Base-by-base conservation (phyloP, 495 filamentous ascomycete genomes). In the Aspergillus nidulans region DNA sequence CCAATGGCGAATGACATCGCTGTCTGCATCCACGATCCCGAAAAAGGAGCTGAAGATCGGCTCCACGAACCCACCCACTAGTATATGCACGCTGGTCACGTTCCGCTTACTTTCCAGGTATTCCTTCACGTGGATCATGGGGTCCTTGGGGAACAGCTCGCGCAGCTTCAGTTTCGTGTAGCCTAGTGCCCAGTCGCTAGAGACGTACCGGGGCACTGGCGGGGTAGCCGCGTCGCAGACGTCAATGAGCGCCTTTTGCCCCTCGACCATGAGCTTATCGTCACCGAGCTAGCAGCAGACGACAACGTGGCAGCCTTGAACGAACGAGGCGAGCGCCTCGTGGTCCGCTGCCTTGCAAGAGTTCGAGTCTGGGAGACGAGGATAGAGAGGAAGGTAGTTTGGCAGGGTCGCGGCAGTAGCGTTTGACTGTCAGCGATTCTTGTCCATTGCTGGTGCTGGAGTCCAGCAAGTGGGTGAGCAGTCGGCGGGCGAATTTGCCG, bases 241-340 rank as follows among this genome's bases (percentile, higher is more conserved):
- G 56, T 78, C 74, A 48, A 78, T 68, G 36, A 78, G 64, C 0
- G 59, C 15, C 48, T 77, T 74, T 48, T 78, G 73, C 2, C 75
- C 74, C 2, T 75, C 67, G 18, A 66, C 25, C 77, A 79, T 78
- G 53, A 79, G 52, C 34, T 65, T 58, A 20, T 66, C 42, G 52
- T 69, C 65, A 23, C 75, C 73, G 1, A 77, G 62, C 49, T 77
- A 77, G 62, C 67, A 70, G 66, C 69, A 78, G 21, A 76, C 62
- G 15, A 68, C 58, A 1, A 74, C 70, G 16, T 60, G 53, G 41
- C 56, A 65, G 30, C 43, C 49, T 1, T 50, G 10, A 20, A 45
- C 46, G 40, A 64, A 59, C 9, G 24, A 26, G 30, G n/a, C 16
- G 8, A 63, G 25, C 1, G 49, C 38, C n/a, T 48, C 57, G 0